phyloP scores from a whole-genome alignment of 805 yeast genomes.

The Hanseniaspora hatyaiensis region DNA sequence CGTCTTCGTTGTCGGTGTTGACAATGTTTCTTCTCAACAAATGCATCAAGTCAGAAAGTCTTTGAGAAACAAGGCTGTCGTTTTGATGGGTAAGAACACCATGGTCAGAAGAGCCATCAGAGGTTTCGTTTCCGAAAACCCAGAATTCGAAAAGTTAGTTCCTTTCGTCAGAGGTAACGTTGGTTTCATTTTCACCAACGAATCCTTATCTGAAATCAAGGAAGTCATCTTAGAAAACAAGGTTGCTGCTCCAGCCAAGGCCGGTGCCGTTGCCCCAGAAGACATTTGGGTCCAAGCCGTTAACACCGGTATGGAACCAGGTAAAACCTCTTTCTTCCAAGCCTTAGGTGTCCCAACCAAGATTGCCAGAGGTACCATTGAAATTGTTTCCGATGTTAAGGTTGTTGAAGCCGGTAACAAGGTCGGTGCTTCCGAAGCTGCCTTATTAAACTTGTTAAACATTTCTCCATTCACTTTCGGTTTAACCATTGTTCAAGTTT shows the following conservation, averaged over 20 bases:
- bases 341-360: slow-evolving; percentile 99
- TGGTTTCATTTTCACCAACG: slow-evolving; percentile 99
- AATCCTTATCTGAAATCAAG: slow-evolving; percentile 83
- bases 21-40: slow-evolving; percentile 99
- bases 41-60: slow-evolving; percentile 99
- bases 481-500: slow-evolving; percentile 91
- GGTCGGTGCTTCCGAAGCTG: slow-evolving; percentile 99
- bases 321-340: slow-evolving; percentile 99
- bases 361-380: slow-evolving; percentile 99
- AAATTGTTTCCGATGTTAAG: slow-evolving; percentile 92
- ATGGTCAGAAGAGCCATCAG: slow-evolving; percentile 99
- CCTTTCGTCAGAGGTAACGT: slow-evolving; percentile 96
- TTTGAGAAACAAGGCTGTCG: slow-evolving; percentile 88
- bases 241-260: slow-evolving; percentile 99
- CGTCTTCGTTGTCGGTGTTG: slow-evolving; percentile 97
- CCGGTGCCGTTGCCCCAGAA: slow-evolving; percentile 98
- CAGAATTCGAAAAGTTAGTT: slow-evolving; percentile 88
- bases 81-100: slow-evolving; percentile 99
- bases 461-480: slow-evolving; percentile 99
- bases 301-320: slow-evolving; percentile 99
- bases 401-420: slow-evolving; percentile 74
- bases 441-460: slow-evolving; percentile 97
- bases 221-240: slow-evolving; percentile 78
- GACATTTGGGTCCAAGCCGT: slow-evolving; percentile 98
- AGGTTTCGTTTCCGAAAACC: slow-evolving; percentile 84